Evolutionary conservation across 495 filamentous ascomycete species (phyloP).

Genomic region (Pyrenula aspistea): DNA sequence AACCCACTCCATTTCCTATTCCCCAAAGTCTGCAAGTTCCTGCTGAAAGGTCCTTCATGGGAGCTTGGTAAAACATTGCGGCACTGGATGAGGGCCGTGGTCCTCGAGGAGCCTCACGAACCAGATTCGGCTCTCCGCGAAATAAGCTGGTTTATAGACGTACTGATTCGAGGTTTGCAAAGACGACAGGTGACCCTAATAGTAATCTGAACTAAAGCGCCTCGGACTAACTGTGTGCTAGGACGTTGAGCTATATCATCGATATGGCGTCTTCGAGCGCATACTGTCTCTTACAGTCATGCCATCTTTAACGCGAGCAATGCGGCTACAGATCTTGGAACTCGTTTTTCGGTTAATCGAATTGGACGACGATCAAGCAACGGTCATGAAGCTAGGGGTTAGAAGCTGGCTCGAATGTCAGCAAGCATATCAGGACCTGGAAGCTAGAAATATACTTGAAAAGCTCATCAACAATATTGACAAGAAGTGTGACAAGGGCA

Average conservation of each 20-base stretch:
- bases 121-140: conserved; percentile 68
- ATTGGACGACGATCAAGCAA: conserved; percentile 70
- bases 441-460: neutral
- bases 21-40: conserved; percentile 72
- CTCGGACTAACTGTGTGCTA: conserved; percentile 11
- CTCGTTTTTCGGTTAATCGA: conserved; percentile 60
- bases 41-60: conserved; percentile 67
- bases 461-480: neutral
- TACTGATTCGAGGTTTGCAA: conserved; percentile 58
- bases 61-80: conserved; percentile 58
- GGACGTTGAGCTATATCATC: conserved; percentile 78
- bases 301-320: conserved; percentile 42
- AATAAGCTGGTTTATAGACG: conserved; percentile 67
- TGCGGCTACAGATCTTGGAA: conserved; percentile 57
- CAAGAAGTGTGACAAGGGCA: neutral
- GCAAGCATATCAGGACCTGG: conserved; percentile 10
- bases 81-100: conserved; percentile 58
- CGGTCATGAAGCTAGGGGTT: conserved; percentile 74
- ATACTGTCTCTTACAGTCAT: conserved; percentile 61
- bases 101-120: conserved; percentile 55
- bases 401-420: conserved; percentile 66
- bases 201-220: neutral
- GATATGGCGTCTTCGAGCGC: conserved; percentile 66
- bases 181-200: conserved; percentile 32
- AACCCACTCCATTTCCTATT: conserved; percentile 79